These are phyloP conservation scores for Pleurotus platypus DNA, from an alignment of 768 basidiomycete species.

Conservation along the genomic window DNA sequence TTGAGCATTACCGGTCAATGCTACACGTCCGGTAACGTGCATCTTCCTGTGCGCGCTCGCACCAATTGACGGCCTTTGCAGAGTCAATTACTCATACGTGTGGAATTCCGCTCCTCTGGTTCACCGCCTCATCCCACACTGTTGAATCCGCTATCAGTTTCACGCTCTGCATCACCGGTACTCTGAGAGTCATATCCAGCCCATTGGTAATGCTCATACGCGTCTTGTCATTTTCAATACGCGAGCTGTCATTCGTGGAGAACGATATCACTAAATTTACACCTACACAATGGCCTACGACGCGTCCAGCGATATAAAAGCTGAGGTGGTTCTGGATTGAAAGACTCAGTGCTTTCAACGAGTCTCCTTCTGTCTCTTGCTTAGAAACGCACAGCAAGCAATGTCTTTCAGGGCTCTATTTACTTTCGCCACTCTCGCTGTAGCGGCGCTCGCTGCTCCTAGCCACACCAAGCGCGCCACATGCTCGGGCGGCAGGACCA, in stretches of 20 bases:
- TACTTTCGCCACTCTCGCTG: slow-evolving; percentile 1
- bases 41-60: background rate
- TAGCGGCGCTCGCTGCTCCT: slow-evolving; percentile 47
- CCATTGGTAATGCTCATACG: background rate
- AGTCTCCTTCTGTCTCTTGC: background rate
- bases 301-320: slow-evolving; percentile 4
- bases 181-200: background rate
- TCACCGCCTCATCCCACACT: background rate
- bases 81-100: background rate
- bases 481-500: slow-evolving; percentile 17
- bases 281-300: background rate
- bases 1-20: background rate
- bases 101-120: slow-evolving; percentile 2
- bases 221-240: background rate
- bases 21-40: background rate
- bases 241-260: slow-evolving; percentile 3
- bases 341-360: slow-evolving; percentile 4
- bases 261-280: background rate
- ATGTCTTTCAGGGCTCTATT: slow-evolving; percentile 7
- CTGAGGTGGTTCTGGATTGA: background rate
- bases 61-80: background rate
- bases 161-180: background rate
- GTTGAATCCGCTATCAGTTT: background rate
- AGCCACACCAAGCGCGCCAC: slow-evolving; percentile 21
- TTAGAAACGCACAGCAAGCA: background rate